Evolutionary conservation across 768 basidiomycete species (phyloP), one percentile per base, ranked within the genome.

Genomic region (Leccinum incarnatum): DNA sequence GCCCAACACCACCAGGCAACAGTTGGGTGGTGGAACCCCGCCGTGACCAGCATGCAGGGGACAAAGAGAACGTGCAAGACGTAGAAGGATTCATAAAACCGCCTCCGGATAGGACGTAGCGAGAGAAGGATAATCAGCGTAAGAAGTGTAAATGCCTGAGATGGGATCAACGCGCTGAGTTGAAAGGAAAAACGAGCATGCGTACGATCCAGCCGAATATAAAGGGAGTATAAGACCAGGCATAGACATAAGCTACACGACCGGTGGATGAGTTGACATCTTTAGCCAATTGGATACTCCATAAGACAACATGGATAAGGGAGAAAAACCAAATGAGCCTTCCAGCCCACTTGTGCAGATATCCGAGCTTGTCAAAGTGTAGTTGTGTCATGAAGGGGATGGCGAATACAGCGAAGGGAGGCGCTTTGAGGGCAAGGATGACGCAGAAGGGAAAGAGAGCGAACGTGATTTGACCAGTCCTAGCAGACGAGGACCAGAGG

Each of bases 311-410:
- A 69, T 93, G 90, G 3, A 83, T 62, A 3, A 80, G 69, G 7
- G 82, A 80, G 54, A 88, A 69, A 50, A 84, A 68, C 84, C 87
- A 93, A 21, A 91, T 79, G 46, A 91, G 72, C 54, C 89, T 77
- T 2, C 86, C 91, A 4, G 81, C 74, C 85, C 89, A 89, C 27
- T 82, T 81, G 70, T 92, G 91, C 7, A 91, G 74, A 72, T 83
- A 79, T 5, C 83, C 79, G 10, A 91, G 81, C 68, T 89, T 89
- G 77, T 93, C 90, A 65, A 87, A 88, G 64, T 84, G 81, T n/a
- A 90, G 63, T 55, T 88, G 84, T 42, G 81, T 80, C 57, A 83
- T 75, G 61, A 81, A 81, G 0, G 84, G 79, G 54, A 86, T 71
- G 51, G 91, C 82, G 63, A 91, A 83, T 51, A 91, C 65, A 56